Evolutionary conservation across 2,329 filamentous ascomycete species (phyloP).

Genomic region (Geosmithia putterillii): DNA sequence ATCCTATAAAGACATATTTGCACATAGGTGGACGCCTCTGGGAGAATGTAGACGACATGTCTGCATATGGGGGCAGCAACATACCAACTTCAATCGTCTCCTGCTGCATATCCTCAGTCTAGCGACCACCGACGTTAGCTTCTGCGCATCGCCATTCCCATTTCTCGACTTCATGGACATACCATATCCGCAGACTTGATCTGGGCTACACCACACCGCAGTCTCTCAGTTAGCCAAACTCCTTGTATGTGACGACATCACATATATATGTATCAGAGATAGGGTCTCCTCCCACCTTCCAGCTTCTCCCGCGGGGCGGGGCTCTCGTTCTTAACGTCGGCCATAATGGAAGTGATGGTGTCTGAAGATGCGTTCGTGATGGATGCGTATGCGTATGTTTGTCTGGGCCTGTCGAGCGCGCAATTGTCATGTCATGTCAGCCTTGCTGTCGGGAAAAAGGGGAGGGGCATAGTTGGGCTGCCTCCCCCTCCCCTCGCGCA

Average conservation of each 20-base stretch:
- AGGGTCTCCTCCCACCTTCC: conserved; percentile 43
- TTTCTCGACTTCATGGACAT: conserved; percentile 15
- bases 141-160: background rate
- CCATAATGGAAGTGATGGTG: conserved; percentile 13
- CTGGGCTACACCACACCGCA: conserved; percentile 51
- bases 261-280: background rate
- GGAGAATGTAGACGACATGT: too few species aligned
- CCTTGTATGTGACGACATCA: background rate
- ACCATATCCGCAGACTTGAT: conserved; percentile 99
- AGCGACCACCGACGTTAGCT: conserved; percentile 4
- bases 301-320: conserved; percentile 59
- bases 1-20: too few species aligned
- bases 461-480: too few species aligned
- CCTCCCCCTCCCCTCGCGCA: too few species aligned
- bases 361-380: background rate
- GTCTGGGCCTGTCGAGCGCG: too few species aligned
- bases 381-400: too few species aligned
- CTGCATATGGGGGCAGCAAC: conserved; percentile 31
- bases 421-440: too few species aligned
- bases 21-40: too few species aligned
- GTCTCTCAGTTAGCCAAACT: background rate
- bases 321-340: conserved; percentile 26
- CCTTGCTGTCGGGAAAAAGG: too few species aligned
- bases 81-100: conserved; percentile 92
- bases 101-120: conserved; percentile 96